phyloP scores from a whole-genome alignment of 2,329 filamentous ascomycete genomes.

The Aaosphaeria arxii region DNA sequence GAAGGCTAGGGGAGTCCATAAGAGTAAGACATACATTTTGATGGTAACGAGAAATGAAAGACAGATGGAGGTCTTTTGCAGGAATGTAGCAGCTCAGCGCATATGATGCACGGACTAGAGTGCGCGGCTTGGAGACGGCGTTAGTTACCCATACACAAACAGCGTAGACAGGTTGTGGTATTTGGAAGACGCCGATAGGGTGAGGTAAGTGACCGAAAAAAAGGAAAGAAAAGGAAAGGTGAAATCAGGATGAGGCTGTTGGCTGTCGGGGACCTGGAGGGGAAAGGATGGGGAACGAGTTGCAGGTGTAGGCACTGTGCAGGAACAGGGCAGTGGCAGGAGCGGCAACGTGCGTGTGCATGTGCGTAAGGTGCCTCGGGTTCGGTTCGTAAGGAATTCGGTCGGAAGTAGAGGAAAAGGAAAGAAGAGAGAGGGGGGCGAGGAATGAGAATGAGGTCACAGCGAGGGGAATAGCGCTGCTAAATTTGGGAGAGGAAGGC shows the following conservation, averaged over 20 bases:
- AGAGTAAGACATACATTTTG: slow-evolving; percentile 37
- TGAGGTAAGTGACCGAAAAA: slow-evolving; percentile 8
- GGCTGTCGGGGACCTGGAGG: neutral
- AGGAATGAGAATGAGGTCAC: neutral
- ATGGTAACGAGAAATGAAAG: slow-evolving; percentile 17
- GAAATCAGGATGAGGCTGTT: slow-evolving; percentile 23
- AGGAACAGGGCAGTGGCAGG: too few species aligned
- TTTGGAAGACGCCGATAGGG: slow-evolving; percentile 26
- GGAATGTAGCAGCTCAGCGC: slow-evolving; percentile 18
- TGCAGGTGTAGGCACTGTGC: too few species aligned
- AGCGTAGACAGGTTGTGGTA: slow-evolving; percentile 22
- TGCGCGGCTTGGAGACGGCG: slow-evolving; percentile 16
- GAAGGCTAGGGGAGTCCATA: slow-evolving; percentile 33
- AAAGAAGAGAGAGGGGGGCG: too few species aligned
- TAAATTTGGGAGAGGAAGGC: too few species aligned
- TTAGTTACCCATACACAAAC: slow-evolving; percentile 33
- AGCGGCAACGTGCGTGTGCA: too few species aligned
- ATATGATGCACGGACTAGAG: slow-evolving; percentile 28
- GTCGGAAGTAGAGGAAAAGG: too few species aligned
- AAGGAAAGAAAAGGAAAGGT: slow-evolving; percentile 9
- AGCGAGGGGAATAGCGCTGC: neutral
- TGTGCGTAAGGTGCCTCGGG: too few species aligned
- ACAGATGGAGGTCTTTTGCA: slow-evolving; percentile 13
- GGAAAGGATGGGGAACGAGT: too few species aligned
- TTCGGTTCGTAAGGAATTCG: too few species aligned